Conservation (phyloP, 1,139 yeast species). For the Taphrina wiesneri region DNA sequence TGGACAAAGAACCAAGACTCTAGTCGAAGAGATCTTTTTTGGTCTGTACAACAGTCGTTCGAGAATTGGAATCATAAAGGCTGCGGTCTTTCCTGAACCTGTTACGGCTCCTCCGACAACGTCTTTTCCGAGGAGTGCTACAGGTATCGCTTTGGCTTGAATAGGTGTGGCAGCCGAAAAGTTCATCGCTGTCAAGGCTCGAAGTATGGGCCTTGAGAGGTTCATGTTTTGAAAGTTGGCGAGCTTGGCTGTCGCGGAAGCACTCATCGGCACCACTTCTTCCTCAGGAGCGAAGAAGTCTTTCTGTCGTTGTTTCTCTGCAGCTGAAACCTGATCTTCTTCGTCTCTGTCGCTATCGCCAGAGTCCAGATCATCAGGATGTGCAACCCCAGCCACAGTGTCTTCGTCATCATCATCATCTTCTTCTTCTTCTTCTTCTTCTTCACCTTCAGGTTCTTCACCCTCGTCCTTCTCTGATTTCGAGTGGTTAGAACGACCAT, state of each 20-base stretch:
- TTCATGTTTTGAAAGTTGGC: slow-evolving; percentile 72
- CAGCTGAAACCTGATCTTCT: slow-evolving; percentile 31
- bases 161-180: slow-evolving; percentile 88
- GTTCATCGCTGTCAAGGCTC: slow-evolving; percentile 77
- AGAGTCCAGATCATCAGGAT: slow-evolving; percentile 26
- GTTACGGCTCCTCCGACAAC: slow-evolving; percentile 99
- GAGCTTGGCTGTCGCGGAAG: slow-evolving; percentile 47
- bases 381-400: slow-evolving; percentile 30
- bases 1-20: slow-evolving; percentile 88
- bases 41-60: slow-evolving; percentile 91
- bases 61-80: slow-evolving; percentile 91
- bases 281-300: slow-evolving; percentile 63
- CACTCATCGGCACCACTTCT: slow-evolving; percentile 46
- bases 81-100: slow-evolving; percentile 99
- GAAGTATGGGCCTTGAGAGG: slow-evolving; percentile 83
- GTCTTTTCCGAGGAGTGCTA: slow-evolving; percentile 88
- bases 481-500: slow-evolving; percentile 24
- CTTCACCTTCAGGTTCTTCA: slow-evolving; percentile 39
- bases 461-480: slow-evolving; percentile 41
- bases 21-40: slow-evolving; percentile 75
- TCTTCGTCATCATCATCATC: slow-evolving; percentile 39
- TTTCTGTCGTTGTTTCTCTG: slow-evolving; percentile 49
- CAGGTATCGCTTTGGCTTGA: slow-evolving; percentile 90
- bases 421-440: slow-evolving; percentile 44
- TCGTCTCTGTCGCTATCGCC: slow-evolving; percentile 25